Base-by-base conservation (phyloP, 202 grass and related monocot species). In the Setaria italica region DNA sequence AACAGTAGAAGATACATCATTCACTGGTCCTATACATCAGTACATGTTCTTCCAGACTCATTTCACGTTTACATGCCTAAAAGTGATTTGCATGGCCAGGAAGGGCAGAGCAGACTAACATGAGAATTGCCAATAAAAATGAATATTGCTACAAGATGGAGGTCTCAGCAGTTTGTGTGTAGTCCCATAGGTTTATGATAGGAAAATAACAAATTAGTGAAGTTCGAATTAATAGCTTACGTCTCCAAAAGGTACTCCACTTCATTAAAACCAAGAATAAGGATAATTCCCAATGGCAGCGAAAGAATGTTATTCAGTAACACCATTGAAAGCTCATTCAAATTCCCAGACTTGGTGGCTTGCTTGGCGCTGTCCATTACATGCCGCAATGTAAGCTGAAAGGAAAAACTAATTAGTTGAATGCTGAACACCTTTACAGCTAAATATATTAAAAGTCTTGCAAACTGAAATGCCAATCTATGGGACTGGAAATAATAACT, bases 311-410 rank as follows among this genome's bases (percentile, higher is more conserved):
- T 98, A 80, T 98, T 98, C 72, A 98, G 87, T 56, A 98, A 87
- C 85, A 98, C 96, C 96, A 98, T 98, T 11, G 96, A 94, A 84
- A 98, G 88, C 84, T 95, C 96, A 12, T 95, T 98, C 91, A 98
- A 88, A 86, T 98, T 94, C 51, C 96, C 96, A 67, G 96, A 98
- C 32, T 84, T 92, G 80, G 96, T 98, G 54, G 92, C 88, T 88
- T 94, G 90, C 72, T 98, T 95, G 64, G 96, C 96, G 30, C 88
- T 95, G 75, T 95, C 95, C 95, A 98, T 98, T 80, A 95, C 90
- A 89, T 92, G 89, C 72, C 95, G 65, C 70, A 98, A 80, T 76
- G 91, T 98, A 87, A 98, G 90, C 95, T 98, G 90, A 90, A 67
- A 76, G 32, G 25, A 79, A 14, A 13, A 56, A 25, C n/a, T 84